Percentiles rank a stretch among this genome's conserved stretches.
phyloP scores from a whole-genome alignment of 2,329 filamentous ascomycete species.

The Fusarium hostae region DNA sequence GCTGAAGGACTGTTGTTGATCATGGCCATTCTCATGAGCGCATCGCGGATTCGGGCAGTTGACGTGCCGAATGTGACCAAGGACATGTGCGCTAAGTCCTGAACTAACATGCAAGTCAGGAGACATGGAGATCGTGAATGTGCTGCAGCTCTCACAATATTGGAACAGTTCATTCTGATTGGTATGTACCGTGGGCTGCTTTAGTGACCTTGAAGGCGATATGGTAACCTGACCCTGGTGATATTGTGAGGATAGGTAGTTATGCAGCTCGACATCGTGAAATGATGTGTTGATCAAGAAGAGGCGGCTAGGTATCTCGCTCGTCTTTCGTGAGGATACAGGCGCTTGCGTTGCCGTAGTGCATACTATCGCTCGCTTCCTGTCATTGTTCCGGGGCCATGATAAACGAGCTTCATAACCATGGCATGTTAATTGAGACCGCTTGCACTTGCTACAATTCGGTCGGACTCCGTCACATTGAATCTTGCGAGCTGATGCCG shows the following conservation, averaged over 20 bases:
- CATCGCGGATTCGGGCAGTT: constrained; percentile 17
- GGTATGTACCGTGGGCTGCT: background rate
- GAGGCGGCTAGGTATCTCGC: background rate
- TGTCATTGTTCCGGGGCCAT: constrained; percentile 29
- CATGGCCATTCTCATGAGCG: constrained; percentile 16
- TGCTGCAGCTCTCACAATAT: constrained; percentile 16
- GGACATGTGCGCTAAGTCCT: constrained; percentile 11
- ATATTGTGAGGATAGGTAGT: background rate
- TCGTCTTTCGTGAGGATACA: rapidly evolving
- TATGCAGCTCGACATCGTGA: constrained; percentile 14
- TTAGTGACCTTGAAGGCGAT: background rate
- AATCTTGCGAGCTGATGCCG: constrained; percentile 31
- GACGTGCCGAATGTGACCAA: constrained; percentile 21
- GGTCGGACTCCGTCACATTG: constrained; percentile 32
- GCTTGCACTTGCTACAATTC: constrained; percentile 17
- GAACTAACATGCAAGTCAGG: constrained; percentile 6
- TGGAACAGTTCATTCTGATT: constrained; percentile 17
- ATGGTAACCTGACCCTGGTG: rapidly evolving
- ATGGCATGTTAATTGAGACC: constrained; percentile 4
- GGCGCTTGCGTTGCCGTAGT: background rate
- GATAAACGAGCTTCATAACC: constrained; percentile 35
- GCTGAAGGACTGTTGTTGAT: background rate
- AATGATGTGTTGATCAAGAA: constrained; percentile 33
- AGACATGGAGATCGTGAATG: background rate
- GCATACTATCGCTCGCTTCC: constrained; percentile 15